Evolutionary conservation across 495 filamentous ascomycete species (phyloP).

Genomic region (Aspergillus panamensis): DNA sequence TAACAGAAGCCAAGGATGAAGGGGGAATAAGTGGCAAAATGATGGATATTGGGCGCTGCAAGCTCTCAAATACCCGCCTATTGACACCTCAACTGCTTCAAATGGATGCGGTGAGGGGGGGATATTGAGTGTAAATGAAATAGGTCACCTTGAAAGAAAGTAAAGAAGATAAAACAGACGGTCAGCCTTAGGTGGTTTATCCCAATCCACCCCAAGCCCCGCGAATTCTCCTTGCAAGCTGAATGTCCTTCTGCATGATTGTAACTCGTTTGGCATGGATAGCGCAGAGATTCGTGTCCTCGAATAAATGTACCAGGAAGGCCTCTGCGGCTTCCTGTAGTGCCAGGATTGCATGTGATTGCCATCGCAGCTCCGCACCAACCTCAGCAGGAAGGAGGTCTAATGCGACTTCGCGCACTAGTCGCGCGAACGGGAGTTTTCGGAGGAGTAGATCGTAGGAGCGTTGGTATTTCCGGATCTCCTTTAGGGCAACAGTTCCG

Average conservation of each 20-base stretch:
- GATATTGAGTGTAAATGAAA: conserved; percentile 1
- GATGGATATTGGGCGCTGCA: too few species aligned
- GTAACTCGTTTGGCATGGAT: conserved; percentile 95
- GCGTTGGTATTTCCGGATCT: conserved; percentile 83
- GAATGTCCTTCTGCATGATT: conserved; percentile 97
- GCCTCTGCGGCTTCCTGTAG: conserved; percentile 91
- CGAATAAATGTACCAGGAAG: conserved; percentile 89
- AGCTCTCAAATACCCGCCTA: too few species aligned
- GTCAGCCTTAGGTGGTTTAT: conserved; percentile 22
- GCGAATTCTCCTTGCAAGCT: conserved; percentile 80
- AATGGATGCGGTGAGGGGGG: too few species aligned
- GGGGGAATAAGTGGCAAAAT: neutral
- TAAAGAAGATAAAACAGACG: conserved; percentile 11
- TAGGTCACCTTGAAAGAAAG: neutral
- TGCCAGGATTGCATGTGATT: conserved; percentile 84
- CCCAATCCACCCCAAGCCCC: conserved; percentile 64
- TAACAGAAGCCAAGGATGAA: neutral
- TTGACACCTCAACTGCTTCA: too few species aligned
- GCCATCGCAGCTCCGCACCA: conserved; percentile 73
- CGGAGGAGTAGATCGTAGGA: conserved; percentile 74
- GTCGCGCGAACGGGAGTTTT: conserved; percentile 81
- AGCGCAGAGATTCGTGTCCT: conserved; percentile 92
- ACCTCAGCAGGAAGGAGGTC: conserved; percentile 47
- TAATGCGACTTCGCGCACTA: conserved; percentile 85
- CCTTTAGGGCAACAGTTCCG: conserved; percentile 77